Evolutionary conservation across 225 moss, liverwort and hornwort species (phyloP).

Genomic region (Physcomitrellopsis africana): DNA sequence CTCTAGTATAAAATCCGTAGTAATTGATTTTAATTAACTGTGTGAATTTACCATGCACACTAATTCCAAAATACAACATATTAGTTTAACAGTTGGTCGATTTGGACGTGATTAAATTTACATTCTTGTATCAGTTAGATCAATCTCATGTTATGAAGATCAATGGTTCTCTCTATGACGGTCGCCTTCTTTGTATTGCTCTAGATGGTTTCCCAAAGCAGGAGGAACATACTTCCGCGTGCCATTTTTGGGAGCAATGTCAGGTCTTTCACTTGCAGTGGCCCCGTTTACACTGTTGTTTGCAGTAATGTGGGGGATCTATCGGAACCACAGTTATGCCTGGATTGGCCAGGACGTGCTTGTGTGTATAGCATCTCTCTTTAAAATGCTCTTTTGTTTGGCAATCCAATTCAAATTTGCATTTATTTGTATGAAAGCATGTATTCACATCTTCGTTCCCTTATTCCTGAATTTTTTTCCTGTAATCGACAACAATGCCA

Average conservation of each 20-base stretch:
- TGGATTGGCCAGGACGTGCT: constrained; percentile 87
- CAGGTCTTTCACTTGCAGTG: constrained; percentile 59
- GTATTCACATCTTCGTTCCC: too few relatives aligned
- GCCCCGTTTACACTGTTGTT: constrained; percentile 79
- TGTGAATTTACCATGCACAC: too few relatives aligned
- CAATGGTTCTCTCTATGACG: neutral
- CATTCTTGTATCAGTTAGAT: neutral
- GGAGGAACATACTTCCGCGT: constrained; percentile 53
- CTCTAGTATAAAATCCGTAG: neutral
- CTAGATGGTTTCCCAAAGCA: constrained; percentile 72
- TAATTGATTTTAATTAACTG: neutral
- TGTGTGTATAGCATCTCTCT: constrained; percentile 41
- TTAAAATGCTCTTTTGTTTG: neutral
- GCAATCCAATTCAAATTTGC: constrained; percentile 2
- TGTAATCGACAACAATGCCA: neutral
- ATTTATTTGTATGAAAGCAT: neutral
- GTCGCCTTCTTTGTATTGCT: constrained; percentile 18
- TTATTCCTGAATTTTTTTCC: neutral
- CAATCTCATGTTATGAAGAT: neutral
- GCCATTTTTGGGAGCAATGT: constrained; percentile 66
- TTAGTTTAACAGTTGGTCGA: neutral
- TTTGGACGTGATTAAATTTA: neutral
- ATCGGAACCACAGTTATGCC: constrained; percentile 68
- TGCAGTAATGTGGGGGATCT: constrained; percentile 73
- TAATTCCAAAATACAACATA: too few relatives aligned